Base-by-base conservation (phyloP, 1,284 basidiomycete genomes). In the Phellopilus nigrolimitatus region DNA sequence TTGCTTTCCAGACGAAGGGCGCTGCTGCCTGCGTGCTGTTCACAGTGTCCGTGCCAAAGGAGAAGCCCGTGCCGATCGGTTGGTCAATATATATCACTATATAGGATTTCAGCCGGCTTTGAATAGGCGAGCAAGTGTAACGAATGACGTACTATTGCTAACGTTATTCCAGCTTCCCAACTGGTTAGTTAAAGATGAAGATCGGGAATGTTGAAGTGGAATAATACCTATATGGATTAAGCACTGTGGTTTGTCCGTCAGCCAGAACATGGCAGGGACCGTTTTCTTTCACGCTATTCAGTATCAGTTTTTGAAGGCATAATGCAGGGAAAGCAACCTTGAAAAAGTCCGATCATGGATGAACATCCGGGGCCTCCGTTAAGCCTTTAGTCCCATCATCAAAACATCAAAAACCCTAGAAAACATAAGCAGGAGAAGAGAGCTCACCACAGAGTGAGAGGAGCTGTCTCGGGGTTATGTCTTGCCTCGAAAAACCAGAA, bases 41-140 rank as follows among this genome's bases (percentile, higher is more conserved):
- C 17, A 71, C 72, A 0, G 72, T 70, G 49, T 79, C 74, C 0
- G 64, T 73, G 2, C 82, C 82, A 51, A 75, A 79, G 3, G 81
- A 84, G 62, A 84, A 84, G 2, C 82, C 82, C 3, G 80, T 78
- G 0, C 79, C 80, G 47, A 85, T 80, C 0, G 86, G 86, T 63
- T 89, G 85, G 62, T 88, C 85, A 46, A 88, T 80, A 60, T 86
- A 88, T 41, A 89, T 80, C 64, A 84, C 81, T 84, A 44, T n/a
- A 37, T n/a, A n/a, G n/a, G n/a, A n/a, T n/a, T n/a, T n/a, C n/a
- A n/a, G n/a, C n/a, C n/a, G n/a, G n/a, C n/a, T n/a, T 13, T 17
- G 38, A 8, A 7, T 13, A 34, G 6, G 27, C 24, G 19, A 21
- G n/a, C 13, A 42, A 37, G 17, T 3, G 10, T 17, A 48, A 24